Conservation (phyloP, 2,329 filamentous ascomycete genomes). For the Colletotrichum plurivorum region DNA sequence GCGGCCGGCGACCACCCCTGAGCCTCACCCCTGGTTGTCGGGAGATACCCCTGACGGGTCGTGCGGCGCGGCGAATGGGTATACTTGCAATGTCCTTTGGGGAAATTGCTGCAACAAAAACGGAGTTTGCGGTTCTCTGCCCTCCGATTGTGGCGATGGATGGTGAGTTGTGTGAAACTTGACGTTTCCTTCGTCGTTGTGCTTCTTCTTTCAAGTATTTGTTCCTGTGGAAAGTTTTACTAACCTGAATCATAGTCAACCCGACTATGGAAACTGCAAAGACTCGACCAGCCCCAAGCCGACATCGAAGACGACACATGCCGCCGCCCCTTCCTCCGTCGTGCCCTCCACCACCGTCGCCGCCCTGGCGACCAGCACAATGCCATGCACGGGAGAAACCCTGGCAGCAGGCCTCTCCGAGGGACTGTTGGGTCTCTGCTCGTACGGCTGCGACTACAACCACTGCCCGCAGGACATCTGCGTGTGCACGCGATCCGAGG, state of each 20-base stretch:
- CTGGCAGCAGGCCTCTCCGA: not conserved
- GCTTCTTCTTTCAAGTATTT: not conserved
- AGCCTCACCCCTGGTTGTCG: slow-evolving; percentile 1
- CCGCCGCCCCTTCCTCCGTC: not conserved
- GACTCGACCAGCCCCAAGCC: not conserved
- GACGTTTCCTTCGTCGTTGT: not conserved
- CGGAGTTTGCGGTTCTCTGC: slow-evolving; percentile 8
- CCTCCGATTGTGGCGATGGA: slow-evolving; percentile 22
- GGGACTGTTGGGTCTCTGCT: not conserved
- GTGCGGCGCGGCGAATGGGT: slow-evolving; percentile 21
- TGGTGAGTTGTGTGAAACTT: not conserved
- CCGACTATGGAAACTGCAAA: not conserved
- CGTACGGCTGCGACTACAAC: slow-evolving; percentile 6
- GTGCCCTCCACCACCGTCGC: not conserved
- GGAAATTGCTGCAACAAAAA: slow-evolving; percentile 34
- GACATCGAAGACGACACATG: not conserved
- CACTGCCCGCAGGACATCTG: slow-evolving; percentile 1
- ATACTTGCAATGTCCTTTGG: slow-evolving; percentile 6
- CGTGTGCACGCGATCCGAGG: slow-evolving; percentile 9
- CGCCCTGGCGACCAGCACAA: not conserved
- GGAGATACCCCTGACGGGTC: slow-evolving; percentile 22
- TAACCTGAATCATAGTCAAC: not conserved
- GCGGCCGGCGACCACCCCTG: not conserved
- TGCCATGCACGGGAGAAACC: not conserved
- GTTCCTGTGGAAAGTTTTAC: not conserved